These are phyloP conservation scores for Hysterangium stoloniferum DNA, from an alignment of 768 basidiomycete species.

Conservation along the genomic window DNA sequence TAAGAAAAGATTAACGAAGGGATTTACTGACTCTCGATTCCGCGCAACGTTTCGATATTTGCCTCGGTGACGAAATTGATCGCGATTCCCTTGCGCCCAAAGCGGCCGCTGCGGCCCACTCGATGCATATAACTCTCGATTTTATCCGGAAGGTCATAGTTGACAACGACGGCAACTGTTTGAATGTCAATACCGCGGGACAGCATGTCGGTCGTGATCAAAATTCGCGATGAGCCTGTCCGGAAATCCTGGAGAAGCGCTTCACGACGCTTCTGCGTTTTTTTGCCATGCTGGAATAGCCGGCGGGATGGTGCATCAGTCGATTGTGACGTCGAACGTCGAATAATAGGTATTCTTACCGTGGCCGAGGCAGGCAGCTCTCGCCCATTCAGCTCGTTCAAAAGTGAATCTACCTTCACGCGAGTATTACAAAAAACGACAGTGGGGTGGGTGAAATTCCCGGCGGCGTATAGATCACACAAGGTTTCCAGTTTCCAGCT, in stretches of 20 bases:
- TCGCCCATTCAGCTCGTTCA: slow-evolving; percentile 92
- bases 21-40: slow-evolving; percentile 78
- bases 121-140: slow-evolving; percentile 96
- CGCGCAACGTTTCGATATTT: slow-evolving; percentile 85
- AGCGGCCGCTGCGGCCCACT: slow-evolving; percentile 76
- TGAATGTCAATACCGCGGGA: slow-evolving; percentile 99
- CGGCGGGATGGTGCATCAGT: neutral
- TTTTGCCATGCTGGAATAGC: slow-evolving; percentile 77
- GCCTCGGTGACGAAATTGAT: slow-evolving; percentile 97
- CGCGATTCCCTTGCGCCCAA: slow-evolving; percentile 93
- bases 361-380: slow-evolving; percentile 98
- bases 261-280: slow-evolving; percentile 96
- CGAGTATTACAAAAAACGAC: slow-evolving; percentile 99
- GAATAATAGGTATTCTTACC: slow-evolving; percentile 48
- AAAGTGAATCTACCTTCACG: slow-evolving; percentile 98
- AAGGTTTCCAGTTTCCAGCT: slow-evolving; percentile 99
- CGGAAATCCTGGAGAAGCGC: slow-evolving; percentile 99
- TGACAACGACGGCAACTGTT: slow-evolving; percentile 92
- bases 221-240: slow-evolving; percentile 92
- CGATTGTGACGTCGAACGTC: neutral
- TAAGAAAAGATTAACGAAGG: too few species aligned
- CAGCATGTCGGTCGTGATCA: slow-evolving; percentile 97
- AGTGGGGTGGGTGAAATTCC: slow-evolving; percentile 97
- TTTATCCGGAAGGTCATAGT: slow-evolving; percentile 88
- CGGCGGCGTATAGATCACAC: slow-evolving; percentile 96